Conservation (phyloP, 2,329 filamentous ascomycete species). For the Mariannaea sp. region DNA sequence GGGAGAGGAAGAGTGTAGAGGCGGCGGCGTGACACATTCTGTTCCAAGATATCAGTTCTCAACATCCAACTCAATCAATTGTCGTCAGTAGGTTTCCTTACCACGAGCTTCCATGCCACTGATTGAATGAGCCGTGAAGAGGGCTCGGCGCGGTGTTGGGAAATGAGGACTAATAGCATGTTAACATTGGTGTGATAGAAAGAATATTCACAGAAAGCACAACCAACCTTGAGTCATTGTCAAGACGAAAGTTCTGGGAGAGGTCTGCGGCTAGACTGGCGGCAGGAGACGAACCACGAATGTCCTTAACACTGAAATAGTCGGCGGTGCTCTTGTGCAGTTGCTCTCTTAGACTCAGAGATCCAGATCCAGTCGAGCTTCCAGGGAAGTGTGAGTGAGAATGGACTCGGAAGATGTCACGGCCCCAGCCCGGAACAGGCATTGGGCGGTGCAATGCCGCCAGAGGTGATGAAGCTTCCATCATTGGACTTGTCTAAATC, state of each 20-base stretch:
- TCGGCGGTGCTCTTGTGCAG: conserved; percentile 65
- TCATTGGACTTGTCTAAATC: conserved; percentile 45
- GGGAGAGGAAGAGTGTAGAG: conserved; percentile 81
- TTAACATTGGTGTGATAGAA: conserved; percentile 27
- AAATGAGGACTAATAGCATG: conserved; percentile 45
- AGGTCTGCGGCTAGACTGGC: conserved; percentile 90
- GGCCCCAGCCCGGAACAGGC: conserved; percentile 64
- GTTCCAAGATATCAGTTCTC: conserved; percentile 37
- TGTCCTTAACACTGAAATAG: conserved; percentile 80
- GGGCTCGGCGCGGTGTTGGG: conserved; percentile 48
- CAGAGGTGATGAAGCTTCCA: conserved; percentile 93
- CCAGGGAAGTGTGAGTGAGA: conserved; percentile 54
- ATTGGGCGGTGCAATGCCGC: conserved; percentile 84
- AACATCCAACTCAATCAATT: neutral
- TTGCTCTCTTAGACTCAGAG: conserved; percentile 81
- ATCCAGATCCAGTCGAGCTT: conserved; percentile 62
- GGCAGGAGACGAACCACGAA: conserved; percentile 86
- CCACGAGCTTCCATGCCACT: conserved; percentile 44
- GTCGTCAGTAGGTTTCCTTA: conserved; percentile 29
- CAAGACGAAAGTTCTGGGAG: conserved; percentile 95
- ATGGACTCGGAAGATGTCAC: conserved; percentile 58
- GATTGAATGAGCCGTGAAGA: conserved; percentile 48
- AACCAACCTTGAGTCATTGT: conserved; percentile 78
- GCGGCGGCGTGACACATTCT: conserved; percentile 83
- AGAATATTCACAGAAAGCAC: conserved; percentile 12